These are phyloP conservation scores for Trichoderma breve DNA, from an alignment of 2,329 filamentous ascomycete genomes.

Conservation along the genomic window DNA sequence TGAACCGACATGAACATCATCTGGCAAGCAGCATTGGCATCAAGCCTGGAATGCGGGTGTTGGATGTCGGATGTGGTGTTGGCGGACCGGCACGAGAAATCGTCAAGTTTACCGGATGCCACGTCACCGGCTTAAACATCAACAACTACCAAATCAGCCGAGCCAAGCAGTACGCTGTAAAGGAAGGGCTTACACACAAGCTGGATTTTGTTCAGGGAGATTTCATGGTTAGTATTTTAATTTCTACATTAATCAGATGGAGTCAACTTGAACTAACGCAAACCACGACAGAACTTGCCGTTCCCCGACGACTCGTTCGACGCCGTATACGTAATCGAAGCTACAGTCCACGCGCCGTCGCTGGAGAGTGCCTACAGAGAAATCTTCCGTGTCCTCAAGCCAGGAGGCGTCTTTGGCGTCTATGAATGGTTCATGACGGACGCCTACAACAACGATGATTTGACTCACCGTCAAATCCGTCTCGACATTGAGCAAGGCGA, in stretches of 20 bases:
- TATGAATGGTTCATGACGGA: slow-evolving; percentile 99
- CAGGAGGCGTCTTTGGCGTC: slow-evolving; percentile 90
- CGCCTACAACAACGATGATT: slow-evolving; percentile 83
- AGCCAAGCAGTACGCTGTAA: slow-evolving; percentile 78
- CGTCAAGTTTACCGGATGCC: slow-evolving; percentile 87
- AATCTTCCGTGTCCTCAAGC: slow-evolving; percentile 93
- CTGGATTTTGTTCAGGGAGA: slow-evolving; percentile 89
- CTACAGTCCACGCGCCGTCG: slow-evolving; percentile 88
- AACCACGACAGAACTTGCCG: slow-evolving; percentile 71
- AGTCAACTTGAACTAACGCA: slow-evolving; percentile 21
- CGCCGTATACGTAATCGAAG: slow-evolving; percentile 95
- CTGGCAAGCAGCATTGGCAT: slow-evolving; percentile 87
- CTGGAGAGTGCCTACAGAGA: slow-evolving; percentile 91
- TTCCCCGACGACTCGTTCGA: slow-evolving; percentile 93
- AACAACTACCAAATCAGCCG: slow-evolving; percentile 99
- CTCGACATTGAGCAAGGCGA: slow-evolving; percentile 94
- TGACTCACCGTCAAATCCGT: slow-evolving; percentile 83
- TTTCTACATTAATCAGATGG: neutral
- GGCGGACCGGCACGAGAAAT: slow-evolving; percentile 95
- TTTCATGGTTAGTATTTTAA: slow-evolving; percentile 67
- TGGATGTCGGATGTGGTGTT: slow-evolving; percentile 96
- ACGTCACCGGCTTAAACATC: slow-evolving; percentile 94
- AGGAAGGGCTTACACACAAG: slow-evolving; percentile 77
- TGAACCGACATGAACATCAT: slow-evolving; percentile 97
- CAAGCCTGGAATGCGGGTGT: slow-evolving; percentile 79